Evolutionary conservation across 78 protist genomes (phyloP), one percentile per base, ranked within the genome.

Genomic region (Dictyostelium intermedium): DNA sequence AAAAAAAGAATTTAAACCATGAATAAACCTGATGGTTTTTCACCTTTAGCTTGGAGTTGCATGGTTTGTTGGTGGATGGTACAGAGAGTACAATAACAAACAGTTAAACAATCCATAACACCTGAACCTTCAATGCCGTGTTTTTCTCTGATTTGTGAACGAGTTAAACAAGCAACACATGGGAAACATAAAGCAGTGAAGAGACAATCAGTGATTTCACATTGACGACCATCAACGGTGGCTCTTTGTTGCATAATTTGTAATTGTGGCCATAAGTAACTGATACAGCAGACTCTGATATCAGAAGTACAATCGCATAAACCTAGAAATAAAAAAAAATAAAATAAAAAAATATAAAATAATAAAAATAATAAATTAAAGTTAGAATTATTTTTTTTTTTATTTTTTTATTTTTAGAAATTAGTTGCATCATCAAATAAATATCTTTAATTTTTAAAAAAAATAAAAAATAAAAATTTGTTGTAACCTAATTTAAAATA

Each of bases 211-310:
- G 53, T 45, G 45, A 53, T 18, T 27, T 66, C 60, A 69, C 92
- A 85, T 76, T 85, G 84, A 35, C 92, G 45, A 53, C 92, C 92
- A 7, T 85, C 84, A n/a, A 76, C 66, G 77, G 92, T 85, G n/a
- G 92, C 92, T 76, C 92, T 85, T 60, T 85, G 92, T 85, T 85
- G 92, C 92, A 85, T 85, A 13, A 85, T 18, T 56, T 85, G 92
- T 14, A 85, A 25, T 9, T 72, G 23, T 85, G 92, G 92, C 92
- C 92, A 85, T 76, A 85, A 85, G 23, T 76, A 85, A 20, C 83
- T 74, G 43, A 85, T 76, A 53, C 92, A 85, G 60, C 92, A 85
- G 1, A 85, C 92, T 63, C 80, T 79, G 66, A 69, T 76, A 56
- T 85, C 92, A 30, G 66, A 63, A 56, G 83, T 72, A 18, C 92